These are phyloP conservation scores for Pterocarpus macrocarpus DNA, from an alignment of 306 rosid genomes.

Conservation along the genomic window DNA sequence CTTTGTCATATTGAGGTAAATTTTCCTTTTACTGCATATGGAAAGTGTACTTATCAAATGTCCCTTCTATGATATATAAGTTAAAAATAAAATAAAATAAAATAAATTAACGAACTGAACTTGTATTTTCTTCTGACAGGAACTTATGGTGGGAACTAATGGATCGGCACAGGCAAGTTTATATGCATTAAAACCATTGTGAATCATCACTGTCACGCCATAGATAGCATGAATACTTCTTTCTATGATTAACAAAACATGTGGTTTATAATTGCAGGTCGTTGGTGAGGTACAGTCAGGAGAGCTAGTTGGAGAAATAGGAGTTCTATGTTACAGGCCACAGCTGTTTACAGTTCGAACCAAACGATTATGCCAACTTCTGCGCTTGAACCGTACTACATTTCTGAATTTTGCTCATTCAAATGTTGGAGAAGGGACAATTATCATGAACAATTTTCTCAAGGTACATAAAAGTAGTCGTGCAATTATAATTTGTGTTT, in stretches of 20 bases:
- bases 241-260: slow-evolving; percentile 28
- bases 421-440: slow-evolving; percentile 79
- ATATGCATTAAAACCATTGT: background rate
- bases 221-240: background rate
- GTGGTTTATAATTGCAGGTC: slow-evolving; percentile 55
- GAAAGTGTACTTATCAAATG: slow-evolving; percentile 7
- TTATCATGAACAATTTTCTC: slow-evolving; percentile 75
- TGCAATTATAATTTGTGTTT: background rate
- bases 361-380: slow-evolving; percentile 73
- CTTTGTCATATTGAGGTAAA: background rate
- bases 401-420: slow-evolving; percentile 67
- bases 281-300: slow-evolving; percentile 63
- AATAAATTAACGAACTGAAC: slow-evolving; percentile 16
- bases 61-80: background rate
- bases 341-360: slow-evolving; percentile 76
- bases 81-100: background rate
- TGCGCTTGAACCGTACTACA: slow-evolving; percentile 71
- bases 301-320: slow-evolving; percentile 75
- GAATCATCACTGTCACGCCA: background rate
- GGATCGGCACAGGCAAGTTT: slow-evolving; percentile 74
- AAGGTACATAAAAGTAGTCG: slow-evolving; percentile 46
- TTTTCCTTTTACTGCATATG: background rate
- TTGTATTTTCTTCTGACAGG: slow-evolving; percentile 58
- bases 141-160: slow-evolving; percentile 53
- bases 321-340: slow-evolving; percentile 83